A percentile compares a stretch with the other conserved stretches of the same genome.
Conservation (phyloP, 1,284 basidiomycete species). For the Anthracocystis panici-leucophaei region DNA sequence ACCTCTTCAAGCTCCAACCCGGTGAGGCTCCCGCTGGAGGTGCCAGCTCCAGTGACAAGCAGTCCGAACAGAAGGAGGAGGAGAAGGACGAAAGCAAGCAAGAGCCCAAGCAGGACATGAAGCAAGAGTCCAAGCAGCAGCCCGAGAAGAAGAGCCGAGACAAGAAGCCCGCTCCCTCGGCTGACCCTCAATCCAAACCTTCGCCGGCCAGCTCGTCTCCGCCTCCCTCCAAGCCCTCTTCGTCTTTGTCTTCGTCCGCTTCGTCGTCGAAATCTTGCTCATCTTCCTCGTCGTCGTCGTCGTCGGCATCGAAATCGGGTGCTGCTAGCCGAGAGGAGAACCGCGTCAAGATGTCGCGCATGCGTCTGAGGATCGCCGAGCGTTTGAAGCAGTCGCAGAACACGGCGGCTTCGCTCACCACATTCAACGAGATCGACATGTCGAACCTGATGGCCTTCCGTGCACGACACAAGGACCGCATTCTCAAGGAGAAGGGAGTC, state of each 20-base stretch:
- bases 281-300: conserved; percentile 19
- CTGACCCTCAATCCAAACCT: conserved; percentile 28
- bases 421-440: conserved; percentile 99
- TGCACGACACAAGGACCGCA: conserved; percentile 91
- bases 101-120: conserved; percentile 62
- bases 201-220: conserved; percentile 28
- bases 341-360: conserved; percentile 76
- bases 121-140: conserved; percentile 51
- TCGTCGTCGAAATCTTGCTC: conserved; percentile 24
- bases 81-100: conserved; percentile 71
- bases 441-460: conserved; percentile 93
- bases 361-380: conserved; percentile 96
- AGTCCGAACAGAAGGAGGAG: conserved; percentile 67
- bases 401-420: conserved; percentile 93
- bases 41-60: conserved; percentile 68
- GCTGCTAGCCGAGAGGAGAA: conserved; percentile 80
- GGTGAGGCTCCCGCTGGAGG: conserved; percentile 76
- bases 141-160: conserved; percentile 70
- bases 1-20: conserved; percentile 89
- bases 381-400: conserved; percentile 99
- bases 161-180: conserved; percentile 64
- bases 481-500: conserved; percentile 92
- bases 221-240: conserved; percentile 34
- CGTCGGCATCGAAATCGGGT: conserved; percentile 45
- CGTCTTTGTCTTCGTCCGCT: conserved; percentile 23